Base-by-base conservation (phyloP, 768 basidiomycete species). In the Chiua virens region DNA sequence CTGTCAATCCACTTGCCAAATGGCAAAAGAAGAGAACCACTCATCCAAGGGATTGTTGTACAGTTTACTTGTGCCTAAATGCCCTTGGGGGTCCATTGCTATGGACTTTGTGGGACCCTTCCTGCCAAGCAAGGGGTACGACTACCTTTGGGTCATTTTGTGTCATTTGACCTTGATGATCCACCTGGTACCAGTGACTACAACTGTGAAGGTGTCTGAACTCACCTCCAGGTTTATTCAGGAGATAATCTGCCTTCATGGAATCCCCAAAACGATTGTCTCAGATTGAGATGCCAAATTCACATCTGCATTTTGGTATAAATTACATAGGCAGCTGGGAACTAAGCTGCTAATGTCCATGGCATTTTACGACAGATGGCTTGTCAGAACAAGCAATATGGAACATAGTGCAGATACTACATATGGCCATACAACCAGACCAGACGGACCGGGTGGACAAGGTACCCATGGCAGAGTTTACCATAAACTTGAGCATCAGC, bases 201-300 rank as follows among this genome's bases (percentile, higher is more conserved):
- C 56, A 52, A 38, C 62, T 42, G 10, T 45, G 4, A 13, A 28
- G 3, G 36, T 28, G 15, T 23, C 25, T 9, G 42, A 40, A 5
- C 42, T 39, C 57, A 52, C 47, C 32, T 36, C 1, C 54, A 14
- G 61, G 5, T 50, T 67, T 42, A 60, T 63, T 42, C 47, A 59
- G 9, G n/a, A 52, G 7, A 51, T 70, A 3, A 65, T 64, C 22
- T 59, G 57, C 20, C 48, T 59, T 2, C 67, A 72, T 57, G 70
- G 72, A 4, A 23, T 71, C 1, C 73, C 67, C 0, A 37, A 53
- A 13, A 10, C 17, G 0, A 64, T 75, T n/a, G 52, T 63, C 21
- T 55, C 47, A 15, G 67, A 73, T 38, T 42, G 63, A 8, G 70
- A 68, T 37, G 41, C 61, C 1, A 53, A 62, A 13, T 73, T 72